phyloP scores from a whole-genome alignment of 129 eudicot species.

The Silybum marianum region DNA sequence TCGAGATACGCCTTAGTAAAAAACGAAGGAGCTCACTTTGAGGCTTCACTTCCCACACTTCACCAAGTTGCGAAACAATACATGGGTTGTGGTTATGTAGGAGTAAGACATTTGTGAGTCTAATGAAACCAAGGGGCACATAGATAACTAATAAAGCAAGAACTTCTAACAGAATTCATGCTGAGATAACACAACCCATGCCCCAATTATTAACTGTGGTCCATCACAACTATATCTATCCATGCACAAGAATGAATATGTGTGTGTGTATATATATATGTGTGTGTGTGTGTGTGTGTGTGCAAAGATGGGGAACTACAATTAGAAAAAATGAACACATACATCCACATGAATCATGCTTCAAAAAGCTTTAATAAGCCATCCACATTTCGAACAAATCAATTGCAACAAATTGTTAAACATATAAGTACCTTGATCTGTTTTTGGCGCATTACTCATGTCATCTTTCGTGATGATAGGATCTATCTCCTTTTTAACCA shows the following conservation, averaged over 20 bases:
- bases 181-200: neutral
- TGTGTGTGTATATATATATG: too few species aligned
- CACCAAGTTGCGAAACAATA: neutral
- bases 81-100: neutral
- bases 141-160: neutral
- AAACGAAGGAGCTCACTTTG: neutral
- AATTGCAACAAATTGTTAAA: neutral
- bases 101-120: neutral
- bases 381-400: neutral
- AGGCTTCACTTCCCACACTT: neutral
- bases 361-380: neutral
- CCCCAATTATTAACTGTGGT: neutral
- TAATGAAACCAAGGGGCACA: neutral
- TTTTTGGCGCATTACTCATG: slow-evolving; percentile 44
- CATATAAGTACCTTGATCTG: slow-evolving; percentile 55
- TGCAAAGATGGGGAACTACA: neutral
- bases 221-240: neutral
- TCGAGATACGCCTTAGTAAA: neutral
- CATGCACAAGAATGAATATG: neutral
- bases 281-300: neutral
- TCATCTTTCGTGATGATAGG: slow-evolving; percentile 67
- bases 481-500: slow-evolving; percentile 67
- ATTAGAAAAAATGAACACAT: neutral
- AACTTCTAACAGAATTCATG: neutral
- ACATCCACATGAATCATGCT: neutral